Conservation (phyloP, 805 yeast genomes). For the Starmera dryadoides region DNA sequence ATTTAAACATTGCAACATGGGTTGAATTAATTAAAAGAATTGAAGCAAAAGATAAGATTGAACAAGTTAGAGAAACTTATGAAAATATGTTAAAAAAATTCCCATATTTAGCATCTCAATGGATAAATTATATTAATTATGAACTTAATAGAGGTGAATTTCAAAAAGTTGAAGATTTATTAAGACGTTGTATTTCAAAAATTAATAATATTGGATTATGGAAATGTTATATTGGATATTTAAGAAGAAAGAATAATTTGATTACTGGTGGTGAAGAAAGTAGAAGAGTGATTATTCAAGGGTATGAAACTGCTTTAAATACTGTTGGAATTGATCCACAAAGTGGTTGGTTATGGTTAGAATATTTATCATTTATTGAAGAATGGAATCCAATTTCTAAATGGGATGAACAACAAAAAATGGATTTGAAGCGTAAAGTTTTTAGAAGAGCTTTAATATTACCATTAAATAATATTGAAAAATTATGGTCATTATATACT, state of each 20-base stretch:
- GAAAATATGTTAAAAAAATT: constrained; percentile 56
- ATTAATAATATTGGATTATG: constrained; percentile 65
- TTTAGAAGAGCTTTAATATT: constrained; percentile 62
- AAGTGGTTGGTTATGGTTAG: constrained; percentile 71
- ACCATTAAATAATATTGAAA: constrained; percentile 74
- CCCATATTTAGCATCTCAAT: constrained; percentile 62
- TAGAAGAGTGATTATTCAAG: constrained; percentile 63
- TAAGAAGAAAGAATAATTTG: constrained; percentile 57
- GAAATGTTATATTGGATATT: constrained; percentile 70
- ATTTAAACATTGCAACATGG: constrained; percentile 52
- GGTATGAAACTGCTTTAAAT: constrained; percentile 75
- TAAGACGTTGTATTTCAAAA: constrained; percentile 54
- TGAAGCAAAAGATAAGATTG: constrained; percentile 49
- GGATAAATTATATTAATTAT: constrained; percentile 66
- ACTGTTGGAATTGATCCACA: constrained; percentile 74
- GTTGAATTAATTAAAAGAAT: constrained; percentile 39
- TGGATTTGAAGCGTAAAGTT: constrained; percentile 66
- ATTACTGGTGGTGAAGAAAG: constrained; percentile 82
- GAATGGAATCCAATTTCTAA: constrained; percentile 71
- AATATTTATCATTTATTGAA: constrained; percentile 72
- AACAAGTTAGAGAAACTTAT: constrained; percentile 49
- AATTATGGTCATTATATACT: constrained; percentile 74
- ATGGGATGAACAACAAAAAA: constrained; percentile 81
- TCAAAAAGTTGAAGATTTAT: constrained; percentile 56
- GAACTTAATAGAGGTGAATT: constrained; percentile 62